Evolutionary conservation across 768 basidiomycete species (phyloP).

Genomic region (Infundibulicybe gibba): DNA sequence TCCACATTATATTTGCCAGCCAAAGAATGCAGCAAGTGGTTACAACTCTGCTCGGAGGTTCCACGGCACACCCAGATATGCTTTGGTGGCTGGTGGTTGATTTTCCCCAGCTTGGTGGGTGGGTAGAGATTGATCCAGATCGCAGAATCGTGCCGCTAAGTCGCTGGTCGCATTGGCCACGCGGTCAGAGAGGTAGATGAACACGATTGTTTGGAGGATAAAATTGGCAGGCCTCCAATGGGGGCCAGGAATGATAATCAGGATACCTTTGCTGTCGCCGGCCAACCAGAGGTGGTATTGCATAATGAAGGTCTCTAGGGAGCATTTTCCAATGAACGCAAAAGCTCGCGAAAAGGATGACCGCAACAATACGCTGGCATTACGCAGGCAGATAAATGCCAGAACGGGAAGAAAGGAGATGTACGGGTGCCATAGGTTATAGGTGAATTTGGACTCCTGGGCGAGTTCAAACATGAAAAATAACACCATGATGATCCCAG

Average conservation of each 20-base stretch:
- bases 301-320: constrained; percentile 88
- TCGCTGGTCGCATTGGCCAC: constrained; percentile 74
- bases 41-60: constrained; percentile 13
- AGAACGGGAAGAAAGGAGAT: constrained; percentile 78
- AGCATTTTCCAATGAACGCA: constrained; percentile 82
- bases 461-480: constrained; percentile 81
- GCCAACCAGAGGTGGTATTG: constrained; percentile 90
- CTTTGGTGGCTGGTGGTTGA: no score
- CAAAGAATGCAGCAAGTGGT: constrained; percentile 1
- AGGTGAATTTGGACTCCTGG: constrained; percentile 77
- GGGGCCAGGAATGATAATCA: constrained; percentile 75
- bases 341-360: constrained; percentile 67
- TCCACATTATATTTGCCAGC: no score
- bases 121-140: constrained; percentile 2
- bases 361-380: constrained; percentile 67
- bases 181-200: constrained; percentile 76
- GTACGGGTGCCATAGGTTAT: constrained; percentile 84
- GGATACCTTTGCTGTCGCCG: constrained; percentile 76
- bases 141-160: constrained; percentile 60
- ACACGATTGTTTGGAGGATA: constrained; percentile 68
- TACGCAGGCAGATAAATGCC: constrained; percentile 73
- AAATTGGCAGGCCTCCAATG: constrained; percentile 77
- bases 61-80: constrained; percentile 42
- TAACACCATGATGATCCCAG: constrained; percentile 59
- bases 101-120: no score